Evolutionary conservation across 2,329 filamentous ascomycete species (phyloP).

Genomic region (Venturia effusa): DNA sequence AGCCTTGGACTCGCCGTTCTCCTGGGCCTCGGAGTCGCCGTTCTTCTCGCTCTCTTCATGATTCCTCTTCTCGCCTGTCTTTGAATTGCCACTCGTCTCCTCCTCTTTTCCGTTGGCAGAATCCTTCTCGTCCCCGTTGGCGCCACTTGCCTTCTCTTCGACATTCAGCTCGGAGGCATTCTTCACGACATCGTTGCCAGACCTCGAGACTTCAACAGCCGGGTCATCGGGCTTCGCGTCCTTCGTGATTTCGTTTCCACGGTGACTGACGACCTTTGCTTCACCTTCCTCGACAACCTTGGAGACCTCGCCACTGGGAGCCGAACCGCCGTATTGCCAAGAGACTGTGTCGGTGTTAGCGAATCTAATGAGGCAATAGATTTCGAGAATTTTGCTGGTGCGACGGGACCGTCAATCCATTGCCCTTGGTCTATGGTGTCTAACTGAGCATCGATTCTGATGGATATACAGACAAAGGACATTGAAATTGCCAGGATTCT

Average conservation of each 20-base stretch:
- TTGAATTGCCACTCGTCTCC: slow-evolving; percentile 11
- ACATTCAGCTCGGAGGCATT: slow-evolving; percentile 49
- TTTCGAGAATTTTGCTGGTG: neutral
- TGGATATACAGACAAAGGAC: neutral
- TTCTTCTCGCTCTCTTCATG: no score
- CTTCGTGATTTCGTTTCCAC: slow-evolving; percentile 54
- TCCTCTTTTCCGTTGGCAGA: slow-evolving; percentile 24
- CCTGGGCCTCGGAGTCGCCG: slow-evolving; percentile 12
- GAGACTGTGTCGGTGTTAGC: slow-evolving; percentile 38
- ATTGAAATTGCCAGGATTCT: neutral
- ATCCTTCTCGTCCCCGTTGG: slow-evolving; percentile 16
- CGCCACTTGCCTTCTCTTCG: slow-evolving; percentile 27
- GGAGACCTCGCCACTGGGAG: slow-evolving; percentile 46
- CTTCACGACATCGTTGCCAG: slow-evolving; percentile 56
- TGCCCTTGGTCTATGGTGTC: neutral
- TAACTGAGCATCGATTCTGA: neutral
- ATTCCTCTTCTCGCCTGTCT: no score
- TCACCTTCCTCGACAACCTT: slow-evolving; percentile 48
- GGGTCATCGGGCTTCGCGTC: slow-evolving; percentile 50
- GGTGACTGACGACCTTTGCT: slow-evolving; percentile 48
- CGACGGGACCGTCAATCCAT: neutral
- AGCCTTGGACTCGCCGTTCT: slow-evolving; percentile 13
- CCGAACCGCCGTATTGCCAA: slow-evolving; percentile 48
- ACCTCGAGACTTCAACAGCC: slow-evolving; percentile 47
- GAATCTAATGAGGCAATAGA: neutral